phyloP scores from a whole-genome alignment of 352 stramenopile species.

The Pythium brassicae region DNA sequence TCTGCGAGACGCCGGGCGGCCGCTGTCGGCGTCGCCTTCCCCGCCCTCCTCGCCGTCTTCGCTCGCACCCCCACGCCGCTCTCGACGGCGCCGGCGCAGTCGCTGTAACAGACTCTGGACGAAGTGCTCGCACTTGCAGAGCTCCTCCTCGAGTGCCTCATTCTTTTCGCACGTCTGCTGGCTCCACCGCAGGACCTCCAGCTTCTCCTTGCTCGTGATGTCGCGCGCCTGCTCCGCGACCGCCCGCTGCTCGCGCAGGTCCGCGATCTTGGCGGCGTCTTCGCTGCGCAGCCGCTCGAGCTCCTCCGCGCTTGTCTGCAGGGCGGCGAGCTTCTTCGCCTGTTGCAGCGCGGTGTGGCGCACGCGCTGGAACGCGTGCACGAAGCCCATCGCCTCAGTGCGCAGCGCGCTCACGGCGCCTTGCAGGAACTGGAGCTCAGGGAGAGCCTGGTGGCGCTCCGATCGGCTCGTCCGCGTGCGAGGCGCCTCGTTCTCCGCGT shows the following conservation, averaged over 20 bases:
- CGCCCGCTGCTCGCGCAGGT: slow-evolving; percentile 35
- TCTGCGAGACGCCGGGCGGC: background rate
- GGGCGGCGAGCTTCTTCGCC: slow-evolving; percentile 24
- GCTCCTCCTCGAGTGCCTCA: slow-evolving; percentile 32
- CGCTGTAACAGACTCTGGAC: slow-evolving; percentile 21
- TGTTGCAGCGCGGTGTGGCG: slow-evolving; percentile 32
- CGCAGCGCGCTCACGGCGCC: slow-evolving; percentile 37
- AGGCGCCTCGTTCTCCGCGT: slow-evolving; percentile 2
- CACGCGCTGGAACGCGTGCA: slow-evolving; percentile 42
- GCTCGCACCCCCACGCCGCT: background rate
- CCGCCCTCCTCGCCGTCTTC: background rate
- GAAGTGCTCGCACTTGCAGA: slow-evolving; percentile 23
- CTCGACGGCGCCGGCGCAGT: slow-evolving; percentile 10
- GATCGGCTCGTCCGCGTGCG: background rate
- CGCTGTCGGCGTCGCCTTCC: background rate
- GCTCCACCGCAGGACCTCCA: slow-evolving; percentile 58
- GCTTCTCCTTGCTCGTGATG: slow-evolving; percentile 57
- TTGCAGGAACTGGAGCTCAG: slow-evolving; percentile 50
- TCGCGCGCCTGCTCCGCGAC: slow-evolving; percentile 56
- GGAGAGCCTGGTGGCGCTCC: background rate
- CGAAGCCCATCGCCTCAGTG: slow-evolving; percentile 42
- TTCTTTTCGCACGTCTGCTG: slow-evolving; percentile 50
- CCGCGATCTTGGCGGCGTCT: slow-evolving; percentile 30
- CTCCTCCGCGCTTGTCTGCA: slow-evolving; percentile 24
- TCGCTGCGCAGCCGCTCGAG: slow-evolving; percentile 37